A percentile compares a stretch with the other conserved stretches of the same genome.
phyloP scores from a whole-genome alignment of 257 asterid genomes.

The Plantago major region DNA sequence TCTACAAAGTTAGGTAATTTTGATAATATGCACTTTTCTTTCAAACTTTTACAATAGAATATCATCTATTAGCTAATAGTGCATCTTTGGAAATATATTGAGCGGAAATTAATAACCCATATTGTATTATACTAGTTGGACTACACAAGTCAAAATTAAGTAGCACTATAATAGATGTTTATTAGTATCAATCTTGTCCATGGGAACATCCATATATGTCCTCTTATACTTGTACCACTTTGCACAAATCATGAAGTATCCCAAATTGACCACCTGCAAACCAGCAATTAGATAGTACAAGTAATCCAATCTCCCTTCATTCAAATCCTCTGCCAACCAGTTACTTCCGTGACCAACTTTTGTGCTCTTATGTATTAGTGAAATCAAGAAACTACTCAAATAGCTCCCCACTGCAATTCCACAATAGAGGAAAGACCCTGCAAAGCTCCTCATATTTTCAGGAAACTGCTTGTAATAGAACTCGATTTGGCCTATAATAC shows the following conservation, averaged over 20 bases:
- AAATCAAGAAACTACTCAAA: slow-evolving; percentile 32
- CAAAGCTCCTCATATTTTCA: slow-evolving; percentile 52
- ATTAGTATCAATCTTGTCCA: slow-evolving; percentile 31
- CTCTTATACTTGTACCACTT: slow-evolving; percentile 40
- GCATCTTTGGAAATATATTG: too few relatives aligned
- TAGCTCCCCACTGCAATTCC: slow-evolving; percentile 35
- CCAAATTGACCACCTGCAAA: slow-evolving; percentile 34
- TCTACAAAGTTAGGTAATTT: too few relatives aligned
- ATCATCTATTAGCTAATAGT: too few relatives aligned
- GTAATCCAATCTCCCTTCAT: slow-evolving; percentile 43
- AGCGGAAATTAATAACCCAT: too few relatives aligned
- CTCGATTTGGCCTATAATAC: slow-evolving; percentile 34
- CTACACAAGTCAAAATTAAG: too few relatives aligned
- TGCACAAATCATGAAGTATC: slow-evolving; percentile 33
- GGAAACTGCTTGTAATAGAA: slow-evolving; percentile 51
- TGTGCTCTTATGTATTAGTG: slow-evolving; percentile 24
- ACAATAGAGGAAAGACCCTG: slow-evolving; percentile 30
- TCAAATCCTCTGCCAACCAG: slow-evolving; percentile 47
- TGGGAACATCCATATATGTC: slow-evolving; percentile 22
- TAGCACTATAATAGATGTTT: slow-evolving; percentile 18
- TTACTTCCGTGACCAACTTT: slow-evolving; percentile 15
- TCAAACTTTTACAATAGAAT: too few relatives aligned
- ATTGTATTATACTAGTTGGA: too few relatives aligned
- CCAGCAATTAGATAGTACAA: slow-evolving; percentile 42
- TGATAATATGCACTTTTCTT: too few relatives aligned